A percentile compares a stretch with the other conserved stretches of the same genome.
Conservation (phyloP, 163 green algal genomes). For the Coccomyxa subellipsoidea region DNA sequence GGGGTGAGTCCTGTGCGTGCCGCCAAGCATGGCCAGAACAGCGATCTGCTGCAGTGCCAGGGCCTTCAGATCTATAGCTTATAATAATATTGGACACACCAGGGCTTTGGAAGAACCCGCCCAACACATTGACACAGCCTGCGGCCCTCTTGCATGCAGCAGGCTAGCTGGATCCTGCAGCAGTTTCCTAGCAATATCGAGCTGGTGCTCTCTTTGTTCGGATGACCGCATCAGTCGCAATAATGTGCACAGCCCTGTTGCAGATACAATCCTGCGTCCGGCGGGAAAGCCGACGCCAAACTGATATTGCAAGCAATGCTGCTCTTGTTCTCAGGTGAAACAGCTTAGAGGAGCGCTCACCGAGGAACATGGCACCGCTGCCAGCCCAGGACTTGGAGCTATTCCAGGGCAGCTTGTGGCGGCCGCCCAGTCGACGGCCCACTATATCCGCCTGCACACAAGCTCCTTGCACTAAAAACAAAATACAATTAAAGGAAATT, state of each 20-base stretch:
- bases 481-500: no score
- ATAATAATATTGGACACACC: not conserved
- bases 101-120: no score
- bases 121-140: not conserved
- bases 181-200: not conserved
- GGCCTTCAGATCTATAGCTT: not conserved
- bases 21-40: no score
- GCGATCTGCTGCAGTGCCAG: no score
- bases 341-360: conserved; percentile 1
- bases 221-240: not conserved
- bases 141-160: not conserved
- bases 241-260: not conserved
- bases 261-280: no score
- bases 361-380: conserved; percentile 82
- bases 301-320: no score
- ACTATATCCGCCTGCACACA: conserved; percentile 89
- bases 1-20: no score
- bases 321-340: no score
- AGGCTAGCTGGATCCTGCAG: not conserved
- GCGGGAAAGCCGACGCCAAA: no score
- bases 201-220: not conserved
- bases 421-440: conserved; percentile 41
- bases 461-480: no score
- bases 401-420: conserved; percentile 77
- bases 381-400: conserved; percentile 78